A percentile compares a stretch with the other conserved stretches of the same genome.
Conservation (phyloP, 2,329 filamentous ascomycete species). For the Cladosporium sp. region DNA sequence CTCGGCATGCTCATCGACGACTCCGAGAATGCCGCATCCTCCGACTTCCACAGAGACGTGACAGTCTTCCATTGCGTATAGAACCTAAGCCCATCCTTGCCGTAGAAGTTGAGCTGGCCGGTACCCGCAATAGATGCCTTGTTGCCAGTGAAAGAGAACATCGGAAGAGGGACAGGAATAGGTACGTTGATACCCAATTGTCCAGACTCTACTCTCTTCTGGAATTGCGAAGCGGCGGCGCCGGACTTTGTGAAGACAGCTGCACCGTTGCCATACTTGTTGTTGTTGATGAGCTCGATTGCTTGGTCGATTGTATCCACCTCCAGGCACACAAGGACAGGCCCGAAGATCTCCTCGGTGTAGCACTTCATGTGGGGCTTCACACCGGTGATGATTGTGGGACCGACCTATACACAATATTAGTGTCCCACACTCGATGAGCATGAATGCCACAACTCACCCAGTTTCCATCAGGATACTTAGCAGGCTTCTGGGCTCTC, state of each 20-base stretch:
- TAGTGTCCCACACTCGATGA: conserved; percentile 30
- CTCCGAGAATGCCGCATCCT: conserved; percentile 80
- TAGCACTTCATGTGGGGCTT: conserved; percentile 79
- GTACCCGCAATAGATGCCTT: conserved; percentile 89
- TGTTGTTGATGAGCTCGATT: conserved; percentile 74
- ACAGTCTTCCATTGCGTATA: conserved; percentile 98
- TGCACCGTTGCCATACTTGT: conserved; percentile 82
- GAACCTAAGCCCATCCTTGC: conserved; percentile 84
- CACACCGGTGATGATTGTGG: conserved; percentile 77
- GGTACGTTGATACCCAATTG: conserved; percentile 84
- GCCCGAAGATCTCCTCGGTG: conserved; percentile 79
- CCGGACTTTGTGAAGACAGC: conserved; percentile 83
- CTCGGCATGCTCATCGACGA: conserved; percentile 86
- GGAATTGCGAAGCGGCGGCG: conserved; percentile 70
- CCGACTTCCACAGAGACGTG: conserved; percentile 79
- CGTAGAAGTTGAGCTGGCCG: conserved; percentile 91
- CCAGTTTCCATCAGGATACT: conserved; percentile 81
- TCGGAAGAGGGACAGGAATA: conserved; percentile 55
- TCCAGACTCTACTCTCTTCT: conserved; percentile 74
- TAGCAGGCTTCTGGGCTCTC: conserved; percentile 65
- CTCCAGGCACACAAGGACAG: conserved; percentile 75
- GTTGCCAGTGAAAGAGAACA: conserved; percentile 51
- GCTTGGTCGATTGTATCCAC: conserved; percentile 74
- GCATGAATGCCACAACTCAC: too few relatives aligned
- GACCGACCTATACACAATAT: conserved; percentile 62